phyloP scores from a whole-genome alignment of 441 rosid species.

The Gossypium davidsonii region DNA sequence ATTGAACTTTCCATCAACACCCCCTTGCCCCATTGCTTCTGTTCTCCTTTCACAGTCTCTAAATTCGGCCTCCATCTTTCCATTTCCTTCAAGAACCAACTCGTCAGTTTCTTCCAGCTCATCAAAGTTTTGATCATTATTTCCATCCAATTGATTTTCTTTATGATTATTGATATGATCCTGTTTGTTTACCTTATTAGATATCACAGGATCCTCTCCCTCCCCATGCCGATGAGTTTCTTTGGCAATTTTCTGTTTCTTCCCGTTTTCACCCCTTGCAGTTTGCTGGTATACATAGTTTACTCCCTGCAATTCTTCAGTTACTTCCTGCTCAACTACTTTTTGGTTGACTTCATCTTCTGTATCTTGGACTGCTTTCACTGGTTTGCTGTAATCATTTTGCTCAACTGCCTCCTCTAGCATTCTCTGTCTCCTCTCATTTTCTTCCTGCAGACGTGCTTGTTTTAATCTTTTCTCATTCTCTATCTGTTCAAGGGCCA shows the following conservation, averaged over 20 bases:
- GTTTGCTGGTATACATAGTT: constrained; percentile 17
- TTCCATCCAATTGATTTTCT: constrained; percentile 22
- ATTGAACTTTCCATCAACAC: constrained; percentile 17
- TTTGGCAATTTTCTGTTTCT: constrained; percentile 21
- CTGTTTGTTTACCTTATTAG: constrained; percentile 13
- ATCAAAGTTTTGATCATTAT: constrained; percentile 19
- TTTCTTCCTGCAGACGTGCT: constrained; percentile 29
- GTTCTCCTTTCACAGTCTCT: constrained; percentile 25
- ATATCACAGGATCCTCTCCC: constrained; percentile 14
- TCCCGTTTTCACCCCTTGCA: constrained; percentile 19
- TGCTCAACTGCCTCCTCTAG: constrained; percentile 15
- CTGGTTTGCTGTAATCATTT: constrained; percentile 8
- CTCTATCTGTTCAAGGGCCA: constrained; percentile 39
- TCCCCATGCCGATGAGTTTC: constrained; percentile 20
- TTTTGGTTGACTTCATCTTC: constrained; percentile 24
- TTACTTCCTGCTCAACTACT: constrained; percentile 21
- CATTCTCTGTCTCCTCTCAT: constrained; percentile 19
- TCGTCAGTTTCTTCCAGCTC: constrained; percentile 24
- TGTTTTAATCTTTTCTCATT: constrained; percentile 31
- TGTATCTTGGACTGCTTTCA: constrained; percentile 18
- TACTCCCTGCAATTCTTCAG: constrained; percentile 24
- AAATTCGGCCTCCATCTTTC: constrained; percentile 18
- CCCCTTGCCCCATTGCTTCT: constrained; percentile 17
- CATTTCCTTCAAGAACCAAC: constrained; percentile 23
- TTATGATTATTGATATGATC: constrained; percentile 19